These are phyloP conservation scores for Cyclotella cryptica DNA, from an alignment of 108 stramenopile genomes.

Conservation along the genomic window DNA sequence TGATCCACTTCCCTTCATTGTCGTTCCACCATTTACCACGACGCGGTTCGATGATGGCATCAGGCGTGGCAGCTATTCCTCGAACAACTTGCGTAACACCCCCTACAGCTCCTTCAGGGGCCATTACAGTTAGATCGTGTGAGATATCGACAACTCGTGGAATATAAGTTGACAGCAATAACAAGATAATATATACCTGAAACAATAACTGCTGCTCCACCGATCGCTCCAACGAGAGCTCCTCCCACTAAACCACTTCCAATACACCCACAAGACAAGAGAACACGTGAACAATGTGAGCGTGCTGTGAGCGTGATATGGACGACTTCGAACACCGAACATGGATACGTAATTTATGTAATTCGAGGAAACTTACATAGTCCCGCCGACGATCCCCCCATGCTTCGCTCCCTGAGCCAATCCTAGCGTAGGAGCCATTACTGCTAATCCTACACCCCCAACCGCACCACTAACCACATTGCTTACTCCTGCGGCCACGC, in stretches of 20 bases:
- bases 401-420: conserved; percentile 26
- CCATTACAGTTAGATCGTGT: not conserved
- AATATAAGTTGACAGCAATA: not conserved
- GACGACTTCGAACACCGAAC: too few relatives aligned
- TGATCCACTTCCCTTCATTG: conserved; percentile 62
- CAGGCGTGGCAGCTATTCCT: conserved; percentile 68
- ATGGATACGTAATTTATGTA: too few relatives aligned
- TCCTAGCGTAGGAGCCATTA: conserved; percentile 59
- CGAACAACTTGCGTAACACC: conserved; percentile 66
- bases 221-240: conserved; percentile 61
- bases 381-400: conserved; percentile 46
- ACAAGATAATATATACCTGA: conserved; percentile 36
- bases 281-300: not conserved
- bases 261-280: not conserved
- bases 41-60: conserved; percentile 61
- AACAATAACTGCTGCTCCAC: conserved; percentile 55
- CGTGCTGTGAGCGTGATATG: too few relatives aligned
- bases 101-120: conserved; percentile 40
- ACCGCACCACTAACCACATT: conserved; percentile 75
- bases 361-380: conserved; percentile 38
- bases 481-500: conserved; percentile 54
- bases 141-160: not conserved
- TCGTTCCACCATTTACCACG: conserved; percentile 91
- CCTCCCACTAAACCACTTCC: conserved; percentile 54
- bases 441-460: conserved; percentile 74